Evolutionary conservation across 2,329 filamentous ascomycete genomes (phyloP).

Genomic region (Trichoderma asperellum): DNA sequence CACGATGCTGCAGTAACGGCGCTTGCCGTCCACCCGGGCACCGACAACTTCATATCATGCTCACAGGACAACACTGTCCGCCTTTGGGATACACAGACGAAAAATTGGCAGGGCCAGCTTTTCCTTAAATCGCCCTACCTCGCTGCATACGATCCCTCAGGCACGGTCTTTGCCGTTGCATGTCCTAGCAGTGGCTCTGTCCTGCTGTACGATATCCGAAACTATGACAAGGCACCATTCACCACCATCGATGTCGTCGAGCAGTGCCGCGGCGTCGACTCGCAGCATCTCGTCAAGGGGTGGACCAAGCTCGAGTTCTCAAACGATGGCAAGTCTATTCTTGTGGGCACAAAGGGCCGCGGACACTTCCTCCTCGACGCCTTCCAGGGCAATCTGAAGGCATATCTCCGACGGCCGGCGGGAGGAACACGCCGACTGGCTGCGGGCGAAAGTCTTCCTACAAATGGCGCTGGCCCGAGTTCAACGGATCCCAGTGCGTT

Average conservation of each 20-base stretch:
- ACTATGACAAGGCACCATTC: conserved; percentile 92
- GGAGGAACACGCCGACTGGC: conserved; percentile 58
- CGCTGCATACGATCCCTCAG: conserved; percentile 88
- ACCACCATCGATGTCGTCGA: conserved; percentile 79
- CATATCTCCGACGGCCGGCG: conserved; percentile 67
- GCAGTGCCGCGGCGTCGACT: conserved; percentile 51
- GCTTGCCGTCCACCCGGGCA: conserved; percentile 80
- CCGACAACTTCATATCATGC: conserved; percentile 90
- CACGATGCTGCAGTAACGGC: conserved; percentile 85
- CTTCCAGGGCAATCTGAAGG: conserved; percentile 79
- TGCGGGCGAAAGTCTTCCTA: conserved; percentile 52
- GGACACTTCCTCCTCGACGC: conserved; percentile 94
- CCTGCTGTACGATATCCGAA: conserved; percentile 89
- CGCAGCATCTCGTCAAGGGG: conserved; percentile 64
- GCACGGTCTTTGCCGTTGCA: conserved; percentile 86
- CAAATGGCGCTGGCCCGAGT: conserved; percentile 32
- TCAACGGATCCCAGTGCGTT: conserved; percentile 45
- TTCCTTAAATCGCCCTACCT: conserved; percentile 81
- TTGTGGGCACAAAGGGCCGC: conserved; percentile 80
- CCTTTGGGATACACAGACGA: conserved; percentile 84
- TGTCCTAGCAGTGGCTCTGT: conserved; percentile 79
- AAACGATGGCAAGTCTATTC: conserved; percentile 87
- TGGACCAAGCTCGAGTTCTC: conserved; percentile 96
- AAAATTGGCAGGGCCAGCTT: conserved; percentile 78
- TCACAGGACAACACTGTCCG: conserved; percentile 88